Evolutionary conservation across 208 protist genomes (phyloP), one percentile per base, ranked within the genome.

Genomic region (Crithidia fasciculata): DNA sequence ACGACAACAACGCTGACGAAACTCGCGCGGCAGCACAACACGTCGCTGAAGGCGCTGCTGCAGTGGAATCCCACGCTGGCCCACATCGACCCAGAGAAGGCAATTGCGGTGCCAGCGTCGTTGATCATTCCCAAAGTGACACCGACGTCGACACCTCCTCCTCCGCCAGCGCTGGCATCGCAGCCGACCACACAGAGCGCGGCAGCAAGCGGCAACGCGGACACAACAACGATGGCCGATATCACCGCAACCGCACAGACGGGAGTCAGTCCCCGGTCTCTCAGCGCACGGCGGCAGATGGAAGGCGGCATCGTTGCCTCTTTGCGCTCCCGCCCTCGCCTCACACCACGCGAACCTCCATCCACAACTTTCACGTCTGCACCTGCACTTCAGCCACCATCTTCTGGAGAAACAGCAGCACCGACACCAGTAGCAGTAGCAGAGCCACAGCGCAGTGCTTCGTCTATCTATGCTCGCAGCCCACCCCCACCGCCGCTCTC

Each of bases 51-150:
- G 39, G 62, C 41, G 44, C 74, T 88, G 37, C 40, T 77, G 15
- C 50, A 72, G 54, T 56, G 73, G 56, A 91, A 87, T 49, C 83
- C 86, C 7, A 56, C 81, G 12, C 79, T 91, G 49, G 56, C 66
- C 3, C 28, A 58, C 28, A 73, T 78, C 47, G 78, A 65, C 18
- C 60, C 60, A 45, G 60, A 80, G 55, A 73, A 75, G n/a, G 7
- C 66, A 6, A 59, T 88, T 12, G 76, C 86, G 2, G 50, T 50
- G 8, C 59, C 64, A 0, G 50, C 15, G 6, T 47, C 70, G 9
- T 36, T 78, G 18, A 36, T 53, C 4, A 40, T 68, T 41, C 62
- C 78, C 0, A 67, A 53, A 41, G 40, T 55, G 49, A 18, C 41
- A n/a, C 28, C 28, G 28, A 28, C 28, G 28, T 28, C 28, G 28